Base-by-base conservation (phyloP, 2,329 filamentous ascomycete species). In the Diaporthe sp. region DNA sequence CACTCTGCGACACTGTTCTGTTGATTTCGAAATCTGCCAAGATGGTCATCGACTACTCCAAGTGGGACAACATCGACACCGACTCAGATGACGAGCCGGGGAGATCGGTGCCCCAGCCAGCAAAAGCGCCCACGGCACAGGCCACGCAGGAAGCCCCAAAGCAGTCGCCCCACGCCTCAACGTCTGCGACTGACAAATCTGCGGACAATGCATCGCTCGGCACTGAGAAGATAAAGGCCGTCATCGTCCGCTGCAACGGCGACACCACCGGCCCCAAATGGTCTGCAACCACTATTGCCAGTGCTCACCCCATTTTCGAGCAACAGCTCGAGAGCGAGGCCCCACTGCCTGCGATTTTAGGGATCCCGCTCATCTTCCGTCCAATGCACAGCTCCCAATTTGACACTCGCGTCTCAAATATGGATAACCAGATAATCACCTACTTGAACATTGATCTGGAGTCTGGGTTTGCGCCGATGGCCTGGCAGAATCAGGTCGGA, bases 61-160 rank as follows among this genome's bases (percentile, higher is more conserved):
- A 66, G 22, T 66, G 60, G 60, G 60, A 66, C 28, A 66, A 66
- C 19, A 47, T 66, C 19, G 60, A 66, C 28, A 66, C 42, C 60
- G 40, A 66, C 60, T 66, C 60, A 2, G 40, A 66, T 4, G 40
- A 66, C 7, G 60, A 66, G 25, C 28, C 42, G 58, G 58, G 2
- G 40, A 25, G 25, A 54, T 15, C 50, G 15, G 4, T 13, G 3
- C 17, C 60, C 28, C 9, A 66, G 42, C 60, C 42, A 19, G 10
- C 40, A 9, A 17, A 66, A 10, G 5, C 28, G 4, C 40, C 42
- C 19, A 47, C 35, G 60, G 40, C 60, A 19, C 19, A 30, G 19
- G 42, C 42, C 42, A 10, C 3, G 1, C 28, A n/a, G 19, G 25
- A 35, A 66, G 9, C 40, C 9, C 42, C 28, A 47, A 6, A 19